Conservation (phyloP, 805 yeast species). For the Suhomyces sp. region DNA sequence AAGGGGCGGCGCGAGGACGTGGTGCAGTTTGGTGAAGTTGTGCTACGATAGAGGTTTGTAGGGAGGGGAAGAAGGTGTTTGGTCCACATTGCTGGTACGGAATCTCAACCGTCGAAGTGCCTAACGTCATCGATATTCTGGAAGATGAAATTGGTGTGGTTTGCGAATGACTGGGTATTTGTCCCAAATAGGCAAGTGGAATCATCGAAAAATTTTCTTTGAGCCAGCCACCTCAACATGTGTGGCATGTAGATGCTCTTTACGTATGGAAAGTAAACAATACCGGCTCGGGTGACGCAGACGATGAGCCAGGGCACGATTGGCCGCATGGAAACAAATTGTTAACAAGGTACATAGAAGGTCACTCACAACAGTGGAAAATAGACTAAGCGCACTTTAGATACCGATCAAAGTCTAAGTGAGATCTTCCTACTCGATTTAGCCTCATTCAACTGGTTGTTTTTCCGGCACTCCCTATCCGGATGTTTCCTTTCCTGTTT, state of each 20-base stretch:
- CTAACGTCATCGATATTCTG: neutral
- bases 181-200: constrained; percentile 8
- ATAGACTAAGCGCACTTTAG: neutral
- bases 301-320: neutral
- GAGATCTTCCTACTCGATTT: neutral
- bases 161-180: constrained; percentile 1
- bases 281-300: neutral
- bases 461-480: neutral
- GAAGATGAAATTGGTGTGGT: neutral
- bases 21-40: neutral
- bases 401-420: neutral
- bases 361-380: neutral
- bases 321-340: neutral
- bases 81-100: neutral
- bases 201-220: neutral
- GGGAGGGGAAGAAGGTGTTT: neutral
- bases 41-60: neutral
- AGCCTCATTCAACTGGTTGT: neutral
- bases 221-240: constrained; percentile 2
- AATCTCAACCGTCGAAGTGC: neutral
- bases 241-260: neutral
- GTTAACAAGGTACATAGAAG: neutral
- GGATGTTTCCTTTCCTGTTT: neutral
- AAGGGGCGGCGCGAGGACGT: neutral
- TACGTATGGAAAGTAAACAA: neutral